phyloP scores from a whole-genome alignment of 768 basidiomycete species.

The Omphalotus guepiniiformis region DNA sequence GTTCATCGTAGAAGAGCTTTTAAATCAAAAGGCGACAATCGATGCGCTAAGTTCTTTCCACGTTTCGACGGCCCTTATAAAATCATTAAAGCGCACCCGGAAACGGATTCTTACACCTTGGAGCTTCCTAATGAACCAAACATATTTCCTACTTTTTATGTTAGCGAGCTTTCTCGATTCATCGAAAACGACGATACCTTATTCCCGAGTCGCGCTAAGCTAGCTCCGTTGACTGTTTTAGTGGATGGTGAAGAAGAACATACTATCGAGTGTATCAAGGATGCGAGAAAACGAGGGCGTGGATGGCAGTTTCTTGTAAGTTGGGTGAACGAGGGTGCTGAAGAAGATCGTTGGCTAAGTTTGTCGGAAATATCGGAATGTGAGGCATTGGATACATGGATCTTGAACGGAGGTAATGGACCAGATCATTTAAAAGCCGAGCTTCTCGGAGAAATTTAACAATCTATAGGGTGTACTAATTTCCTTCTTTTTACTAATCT shows the following conservation, averaged over 20 bases:
- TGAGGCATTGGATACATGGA: constrained; percentile 16
- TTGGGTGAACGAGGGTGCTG: constrained; percentile 23
- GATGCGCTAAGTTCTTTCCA: constrained; percentile 30
- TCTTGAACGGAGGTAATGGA: not conserved
- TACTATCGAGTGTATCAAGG: constrained; percentile 22
- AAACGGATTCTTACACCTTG: constrained; percentile 15
- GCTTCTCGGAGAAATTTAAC: not conserved
- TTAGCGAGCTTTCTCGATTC: constrained; percentile 20
- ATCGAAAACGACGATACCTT: constrained; percentile 23
- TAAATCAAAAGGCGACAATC: constrained; percentile 13
- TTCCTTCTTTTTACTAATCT: too few species aligned
- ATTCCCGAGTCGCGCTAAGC: constrained; percentile 24
- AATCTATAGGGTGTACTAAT: too few species aligned
- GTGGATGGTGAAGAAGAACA: constrained; percentile 20
- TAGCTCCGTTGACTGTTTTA: constrained; percentile 17
- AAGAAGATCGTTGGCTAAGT: constrained; percentile 24
- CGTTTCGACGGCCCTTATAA: constrained; percentile 20
- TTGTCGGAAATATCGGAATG: constrained; percentile 15
- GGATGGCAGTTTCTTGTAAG: constrained; percentile 25
- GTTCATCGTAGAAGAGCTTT: constrained; percentile 18
- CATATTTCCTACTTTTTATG: constrained; percentile 26
- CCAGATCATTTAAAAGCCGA: not conserved
- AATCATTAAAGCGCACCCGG: constrained; percentile 13
- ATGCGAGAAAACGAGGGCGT: constrained; percentile 15
- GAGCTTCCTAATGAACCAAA: constrained; percentile 14